A percentile compares a stretch with the other conserved stretches of the same genome.
Conservation (phyloP, 345 rosid genomes). For the Anastatica hierochuntica region DNA sequence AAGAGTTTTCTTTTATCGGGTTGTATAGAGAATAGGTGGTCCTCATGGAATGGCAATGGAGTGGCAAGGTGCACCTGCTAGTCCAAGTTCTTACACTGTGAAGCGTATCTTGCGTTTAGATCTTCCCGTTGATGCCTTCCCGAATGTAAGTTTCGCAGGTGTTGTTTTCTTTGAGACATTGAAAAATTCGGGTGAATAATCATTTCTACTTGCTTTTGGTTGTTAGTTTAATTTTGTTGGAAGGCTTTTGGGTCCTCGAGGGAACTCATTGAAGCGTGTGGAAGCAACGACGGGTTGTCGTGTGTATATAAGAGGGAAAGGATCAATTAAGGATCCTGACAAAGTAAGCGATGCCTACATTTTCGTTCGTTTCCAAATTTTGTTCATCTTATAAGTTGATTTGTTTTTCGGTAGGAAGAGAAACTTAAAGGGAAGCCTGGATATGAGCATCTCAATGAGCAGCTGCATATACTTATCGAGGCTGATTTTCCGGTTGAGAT, state of each 20-base stretch:
- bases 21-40: conserved; percentile 68
- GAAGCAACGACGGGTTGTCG: conserved; percentile 99
- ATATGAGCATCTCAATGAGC: conserved; percentile 67
- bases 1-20: background rate
- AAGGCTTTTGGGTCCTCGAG: conserved; percentile 94
- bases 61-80: conserved; percentile 97
- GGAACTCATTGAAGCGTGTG: conserved; percentile 95
- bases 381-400: conserved; percentile 2
- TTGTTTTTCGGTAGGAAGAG: conserved; percentile 51
- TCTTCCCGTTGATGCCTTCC: conserved; percentile 81
- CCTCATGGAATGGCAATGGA: conserved; percentile 98
- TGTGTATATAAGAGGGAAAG: conserved; percentile 84
- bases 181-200: too few species aligned
- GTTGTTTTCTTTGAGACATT: conserved; percentile 6
- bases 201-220: background rate
- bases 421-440: conserved; percentile 65
- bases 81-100: conserved; percentile 86
- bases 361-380: background rate
- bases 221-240: conserved; percentile 99
- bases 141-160: conserved; percentile 13
- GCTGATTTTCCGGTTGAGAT: conserved; percentile 59
- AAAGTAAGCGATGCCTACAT: conserved; percentile 47
- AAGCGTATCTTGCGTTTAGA: conserved; percentile 96
- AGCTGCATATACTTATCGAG: conserved; percentile 65
- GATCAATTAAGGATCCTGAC: conserved; percentile 96